Conservation (phyloP, 257 asterid genomes). For the Gynochthodes officinalis region DNA sequence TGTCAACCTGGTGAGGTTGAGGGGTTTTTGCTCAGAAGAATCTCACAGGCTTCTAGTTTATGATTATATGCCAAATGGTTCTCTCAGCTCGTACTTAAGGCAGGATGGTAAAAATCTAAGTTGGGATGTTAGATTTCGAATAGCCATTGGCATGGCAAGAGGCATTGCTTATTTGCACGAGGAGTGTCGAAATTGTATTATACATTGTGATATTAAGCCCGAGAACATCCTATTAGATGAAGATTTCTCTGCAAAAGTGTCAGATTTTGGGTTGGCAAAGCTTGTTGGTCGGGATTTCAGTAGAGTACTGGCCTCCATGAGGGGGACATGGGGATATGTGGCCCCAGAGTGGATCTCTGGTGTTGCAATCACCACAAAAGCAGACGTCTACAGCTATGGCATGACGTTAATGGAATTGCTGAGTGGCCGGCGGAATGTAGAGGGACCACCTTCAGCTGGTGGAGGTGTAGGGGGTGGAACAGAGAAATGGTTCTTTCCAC, state of each 20-base stretch:
- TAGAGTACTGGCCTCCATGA: conserved; percentile 65
- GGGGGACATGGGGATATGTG: conserved; percentile 86
- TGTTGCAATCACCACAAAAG: conserved; percentile 73
- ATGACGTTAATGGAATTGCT: conserved; percentile 69
- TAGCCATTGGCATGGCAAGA: conserved; percentile 60
- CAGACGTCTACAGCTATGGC: conserved; percentile 80
- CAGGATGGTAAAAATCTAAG: conserved; percentile 47
- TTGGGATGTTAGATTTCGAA: conserved; percentile 64
- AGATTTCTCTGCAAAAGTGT: conserved; percentile 66
- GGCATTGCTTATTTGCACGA: conserved; percentile 82
- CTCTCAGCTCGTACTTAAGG: conserved; percentile 56
- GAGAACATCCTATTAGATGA: conserved; percentile 65
- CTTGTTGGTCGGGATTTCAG: conserved; percentile 73
- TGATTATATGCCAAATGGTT: conserved; percentile 82
- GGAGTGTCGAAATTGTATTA: conserved; percentile 61
- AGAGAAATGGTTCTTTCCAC: conserved; percentile 72
- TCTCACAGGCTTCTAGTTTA: conserved; percentile 74
- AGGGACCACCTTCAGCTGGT: conserved; percentile 51
- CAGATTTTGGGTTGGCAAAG: conserved; percentile 83
- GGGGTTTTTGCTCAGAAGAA: conserved; percentile 75
- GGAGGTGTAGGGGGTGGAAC: conserved; percentile 38
- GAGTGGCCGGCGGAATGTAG: conserved; percentile 69
- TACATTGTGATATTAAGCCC: conserved; percentile 82
- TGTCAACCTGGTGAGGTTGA: conserved; percentile 65
- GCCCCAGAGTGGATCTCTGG: conserved; percentile 94